Base-by-base conservation (phyloP, 192 early-diverging fungal genomes). In the Chytriomyces sp. region DNA sequence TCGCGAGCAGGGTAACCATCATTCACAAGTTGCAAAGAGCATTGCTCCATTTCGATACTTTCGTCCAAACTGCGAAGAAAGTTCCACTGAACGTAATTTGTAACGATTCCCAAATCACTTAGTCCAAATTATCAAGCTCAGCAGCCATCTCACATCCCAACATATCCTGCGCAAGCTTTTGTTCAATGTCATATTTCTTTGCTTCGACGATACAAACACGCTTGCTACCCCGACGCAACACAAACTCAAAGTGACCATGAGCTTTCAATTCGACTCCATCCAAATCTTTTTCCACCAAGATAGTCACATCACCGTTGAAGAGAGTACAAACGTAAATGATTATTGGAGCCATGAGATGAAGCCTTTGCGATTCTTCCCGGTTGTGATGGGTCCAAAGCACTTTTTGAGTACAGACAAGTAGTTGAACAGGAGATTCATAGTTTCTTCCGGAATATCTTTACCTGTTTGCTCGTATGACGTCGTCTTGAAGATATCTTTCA, bases 71-170 rank as follows among this genome's bases (percentile, higher is more conserved):
- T 73, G 41, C 68, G 68, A 12, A 70, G 26, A 32, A 73, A 73
- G 44, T 3, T 52, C 72, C 72, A 73, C 67, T 70, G 59, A 73
- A 70, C 26, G 37, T 73, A 73, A 49, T 73, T 73, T 72, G 72
- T 73, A 40, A 72, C 69, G 33, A 71, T 71, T 17, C 69, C 69
- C 19, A n/a, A n/a, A 19, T 28, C 36, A 71, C 56, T 7, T 28
- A 32, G 3, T 71, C 69, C 60, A 71, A 36, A 26, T 37, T 37
- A 40, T 37, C 1, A 64, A 22, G 19, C 38, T 71, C 69, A 2
- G 69, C 69, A 12, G 61, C 69, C 12, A 71, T 61, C 60, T 71
- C 69, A 71, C 69, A 64, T 32, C 58, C 69, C 19, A 71, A 14
- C 64, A 66, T 54, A 49, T 57, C 38, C 4, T 52, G 22, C 10